A percentile compares a stretch with the other conserved stretches of the same genome.
phyloP scores from a whole-genome alignment of 345 rosid species.

The Mallotus nudiflorus region DNA sequence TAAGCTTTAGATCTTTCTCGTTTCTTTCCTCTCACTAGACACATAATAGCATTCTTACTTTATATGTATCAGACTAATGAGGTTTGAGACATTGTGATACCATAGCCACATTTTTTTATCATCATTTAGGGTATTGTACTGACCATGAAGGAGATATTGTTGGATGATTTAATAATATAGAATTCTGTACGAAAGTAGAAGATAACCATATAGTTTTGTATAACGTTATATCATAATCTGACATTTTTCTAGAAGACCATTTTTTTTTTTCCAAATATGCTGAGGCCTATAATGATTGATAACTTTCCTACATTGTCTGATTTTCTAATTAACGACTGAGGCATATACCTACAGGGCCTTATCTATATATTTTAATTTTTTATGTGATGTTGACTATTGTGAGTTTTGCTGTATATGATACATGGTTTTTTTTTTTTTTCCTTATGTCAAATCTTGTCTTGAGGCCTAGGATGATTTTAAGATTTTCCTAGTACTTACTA shows the following conservation, averaged over 20 bases:
- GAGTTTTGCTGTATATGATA: background rate
- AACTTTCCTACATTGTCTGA: background rate
- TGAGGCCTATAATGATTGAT: background rate
- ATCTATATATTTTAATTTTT: background rate
- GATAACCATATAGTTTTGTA: too few species aligned
- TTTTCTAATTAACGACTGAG: background rate
- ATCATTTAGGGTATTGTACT: background rate
- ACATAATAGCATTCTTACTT: too few species aligned
- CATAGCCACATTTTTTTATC: background rate
- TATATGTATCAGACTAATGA: background rate
- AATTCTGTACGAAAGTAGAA: too few species aligned
- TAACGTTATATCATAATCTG: too few species aligned
- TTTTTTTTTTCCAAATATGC: too few species aligned
- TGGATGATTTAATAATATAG: background rate
- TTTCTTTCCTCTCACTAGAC: background rate
- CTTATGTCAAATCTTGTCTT: background rate
- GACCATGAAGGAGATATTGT: background rate
- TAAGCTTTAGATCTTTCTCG: background rate
- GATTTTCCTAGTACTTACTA: background rate
- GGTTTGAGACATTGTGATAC: background rate
- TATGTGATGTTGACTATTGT: background rate
- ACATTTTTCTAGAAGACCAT: too few species aligned
- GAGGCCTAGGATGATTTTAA: constrained; percentile 1
- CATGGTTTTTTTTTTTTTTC: background rate
- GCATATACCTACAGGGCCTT: background rate